Conservation (phyloP, 139 green algal genomes). For the Closterium sp. region DNA sequence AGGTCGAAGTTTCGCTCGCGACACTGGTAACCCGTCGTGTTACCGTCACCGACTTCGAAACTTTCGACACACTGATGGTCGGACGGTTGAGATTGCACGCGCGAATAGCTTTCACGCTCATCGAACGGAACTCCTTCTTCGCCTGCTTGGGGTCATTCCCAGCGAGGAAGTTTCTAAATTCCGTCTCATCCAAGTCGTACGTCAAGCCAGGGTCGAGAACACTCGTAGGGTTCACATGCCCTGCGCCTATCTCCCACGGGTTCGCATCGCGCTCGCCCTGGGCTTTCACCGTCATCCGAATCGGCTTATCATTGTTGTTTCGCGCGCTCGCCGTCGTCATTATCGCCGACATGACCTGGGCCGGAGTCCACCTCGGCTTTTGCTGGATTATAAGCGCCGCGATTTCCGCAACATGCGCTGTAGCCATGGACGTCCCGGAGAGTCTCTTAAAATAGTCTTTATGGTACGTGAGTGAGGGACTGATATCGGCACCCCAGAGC, state of each 20-base stretch:
- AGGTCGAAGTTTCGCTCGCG: not conserved
- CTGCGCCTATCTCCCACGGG: not conserved
- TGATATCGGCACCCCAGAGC: not conserved
- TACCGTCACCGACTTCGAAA: not conserved
- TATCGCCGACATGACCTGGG: not conserved
- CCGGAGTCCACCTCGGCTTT: not conserved
- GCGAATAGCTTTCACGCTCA: not conserved
- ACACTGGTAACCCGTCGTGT: not conserved
- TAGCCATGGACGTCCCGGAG: slow-evolving; percentile 14
- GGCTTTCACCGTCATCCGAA: not conserved
- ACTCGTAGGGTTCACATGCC: not conserved
- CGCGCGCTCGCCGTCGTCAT: slow-evolving; percentile 1
- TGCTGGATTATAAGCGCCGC: not conserved
- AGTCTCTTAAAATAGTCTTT: not conserved
- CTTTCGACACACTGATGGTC: not conserved
- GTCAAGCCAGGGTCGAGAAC: not conserved
- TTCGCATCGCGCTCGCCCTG: not conserved
- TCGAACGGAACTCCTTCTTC: slow-evolving; percentile 3
- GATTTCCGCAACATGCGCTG: slow-evolving; percentile 2
- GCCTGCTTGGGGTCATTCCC: not conserved
- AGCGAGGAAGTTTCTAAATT: not conserved
- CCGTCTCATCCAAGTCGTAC: not conserved
- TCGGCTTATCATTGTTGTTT: not conserved
- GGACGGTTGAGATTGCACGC: not conserved
- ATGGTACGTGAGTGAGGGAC: too few species aligned